These are phyloP conservation scores for Monascus purpureus DNA, from an alignment of 495 filamentous ascomycete genomes.

Conservation along the genomic window DNA sequence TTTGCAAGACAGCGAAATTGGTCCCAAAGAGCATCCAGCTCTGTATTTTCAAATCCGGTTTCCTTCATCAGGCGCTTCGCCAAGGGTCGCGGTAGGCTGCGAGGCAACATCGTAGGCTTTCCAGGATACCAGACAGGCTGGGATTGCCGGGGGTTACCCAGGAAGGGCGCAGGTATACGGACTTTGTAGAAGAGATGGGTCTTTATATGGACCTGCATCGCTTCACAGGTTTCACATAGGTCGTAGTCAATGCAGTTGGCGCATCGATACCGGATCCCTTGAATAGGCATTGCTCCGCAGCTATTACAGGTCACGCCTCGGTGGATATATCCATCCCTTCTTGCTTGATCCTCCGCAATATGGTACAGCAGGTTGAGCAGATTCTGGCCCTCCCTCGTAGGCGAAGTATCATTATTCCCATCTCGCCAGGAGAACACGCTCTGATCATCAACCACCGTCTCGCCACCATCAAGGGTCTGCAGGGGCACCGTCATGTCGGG, in stretches of 20 bases:
- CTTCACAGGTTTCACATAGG: conserved; percentile 79
- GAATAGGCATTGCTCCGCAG: conserved; percentile 73
- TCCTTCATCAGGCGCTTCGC: conserved; percentile 52
- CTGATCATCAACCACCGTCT: conserved; percentile 46
- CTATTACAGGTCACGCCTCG: conserved; percentile 87
- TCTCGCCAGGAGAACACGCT: conserved; percentile 44
- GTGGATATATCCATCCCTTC: conserved; percentile 78
- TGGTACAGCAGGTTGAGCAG: conserved; percentile 59
- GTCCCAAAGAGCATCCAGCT: conserved; percentile 88
- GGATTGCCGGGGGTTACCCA: conserved; percentile 51
- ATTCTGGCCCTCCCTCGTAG: conserved; percentile 55
- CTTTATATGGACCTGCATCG: conserved; percentile 69
- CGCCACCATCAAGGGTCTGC: conserved; percentile 33
- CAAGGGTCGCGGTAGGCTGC: conserved; percentile 47
- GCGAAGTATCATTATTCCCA: conserved; percentile 35
- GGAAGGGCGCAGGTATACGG: conserved; percentile 54
- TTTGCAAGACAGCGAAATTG: conserved; percentile 89
- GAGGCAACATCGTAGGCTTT: conserved; percentile 53
- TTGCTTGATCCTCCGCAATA: conserved; percentile 71
- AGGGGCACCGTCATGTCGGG: conserved; percentile 34
- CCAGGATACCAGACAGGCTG: conserved; percentile 85
- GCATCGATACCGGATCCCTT: conserved; percentile 82
- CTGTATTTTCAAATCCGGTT: conserved; percentile 64
- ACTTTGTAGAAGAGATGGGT: conserved; percentile 96
- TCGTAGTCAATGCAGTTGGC: conserved; percentile 89